These are phyloP conservation scores for Sclerotinia trifoliorum DNA, from an alignment of 2,329 filamentous ascomycete genomes.

Conservation along the genomic window DNA sequence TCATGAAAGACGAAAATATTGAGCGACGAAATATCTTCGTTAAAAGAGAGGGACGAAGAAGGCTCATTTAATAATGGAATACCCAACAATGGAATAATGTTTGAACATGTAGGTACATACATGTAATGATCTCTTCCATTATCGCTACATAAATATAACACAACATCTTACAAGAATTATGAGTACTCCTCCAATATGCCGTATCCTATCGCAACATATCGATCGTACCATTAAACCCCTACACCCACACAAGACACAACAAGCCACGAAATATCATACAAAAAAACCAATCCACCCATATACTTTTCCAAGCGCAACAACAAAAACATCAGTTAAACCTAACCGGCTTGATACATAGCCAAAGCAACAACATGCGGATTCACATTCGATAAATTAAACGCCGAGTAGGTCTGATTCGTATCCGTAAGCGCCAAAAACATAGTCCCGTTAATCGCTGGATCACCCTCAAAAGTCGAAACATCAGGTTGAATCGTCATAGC, in stretches of 20 bases:
- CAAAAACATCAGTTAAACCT: constrained; percentile 34
- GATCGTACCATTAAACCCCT: not conserved
- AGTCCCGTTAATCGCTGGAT: constrained; percentile 65
- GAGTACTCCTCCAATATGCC: not conserved
- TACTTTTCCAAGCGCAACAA: not conserved
- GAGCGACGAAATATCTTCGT: too few species aligned
- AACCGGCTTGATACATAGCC: constrained; percentile 78
- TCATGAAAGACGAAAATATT: too few species aligned
- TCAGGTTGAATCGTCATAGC: constrained; percentile 67
- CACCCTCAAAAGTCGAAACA: constrained; percentile 61
- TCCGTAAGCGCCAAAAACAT: constrained; percentile 79
- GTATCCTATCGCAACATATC: not conserved
- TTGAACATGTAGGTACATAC: too few species aligned
- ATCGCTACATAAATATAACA: not conserved
- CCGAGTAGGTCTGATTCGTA: constrained; percentile 63
- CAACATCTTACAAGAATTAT: not conserved
- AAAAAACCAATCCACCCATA: too few species aligned
- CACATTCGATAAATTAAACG: constrained; percentile 71
- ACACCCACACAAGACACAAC: too few species aligned
- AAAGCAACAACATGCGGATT: constrained; percentile 74
- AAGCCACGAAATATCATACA: not conserved
- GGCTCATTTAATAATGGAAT: too few species aligned
- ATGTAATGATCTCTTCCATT: not conserved
- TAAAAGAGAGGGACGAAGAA: too few species aligned
- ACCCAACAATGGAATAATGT: too few species aligned